phyloP scores from a whole-genome alignment of 2,329 filamentous ascomycete genomes.

The Zelopaecilomyces penicillatus region DNA sequence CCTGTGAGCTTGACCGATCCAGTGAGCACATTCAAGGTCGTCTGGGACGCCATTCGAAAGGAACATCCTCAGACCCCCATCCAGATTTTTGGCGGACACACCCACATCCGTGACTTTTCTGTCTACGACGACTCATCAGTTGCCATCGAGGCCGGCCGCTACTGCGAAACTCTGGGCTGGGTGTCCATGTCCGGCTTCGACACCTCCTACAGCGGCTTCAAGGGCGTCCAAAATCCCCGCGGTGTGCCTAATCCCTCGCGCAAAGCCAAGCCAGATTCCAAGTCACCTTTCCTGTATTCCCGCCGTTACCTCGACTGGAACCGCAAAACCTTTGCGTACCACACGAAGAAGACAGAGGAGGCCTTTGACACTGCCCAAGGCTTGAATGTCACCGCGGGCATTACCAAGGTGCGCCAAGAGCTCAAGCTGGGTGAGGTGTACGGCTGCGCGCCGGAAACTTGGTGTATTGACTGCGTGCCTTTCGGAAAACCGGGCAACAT shows the following conservation, averaged over 20 bases:
- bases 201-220: constrained; percentile 33
- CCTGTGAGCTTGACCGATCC: constrained; percentile 38
- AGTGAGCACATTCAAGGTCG: constrained; percentile 33
- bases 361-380: constrained; percentile 44
- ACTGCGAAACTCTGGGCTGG: constrained; percentile 63
- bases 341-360: constrained; percentile 42
- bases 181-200: constrained; percentile 54
- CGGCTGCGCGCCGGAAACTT: constrained; percentile 53
- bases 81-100: constrained; percentile 58
- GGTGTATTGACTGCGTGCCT: constrained; percentile 48
- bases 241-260: constrained; percentile 31
- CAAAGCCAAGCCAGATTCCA: constrained; percentile 29
- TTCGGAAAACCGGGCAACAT: constrained; percentile 45
- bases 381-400: constrained; percentile 35
- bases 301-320: constrained; percentile 64
- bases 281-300: constrained; percentile 37
- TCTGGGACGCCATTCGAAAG: constrained; percentile 51
- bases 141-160: constrained; percentile 54
- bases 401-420: constrained; percentile 40
- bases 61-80: constrained; percentile 49
- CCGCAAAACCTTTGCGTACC: constrained; percentile 55
- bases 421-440: constrained; percentile 49
- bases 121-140: constrained; percentile 55
- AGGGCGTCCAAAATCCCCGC: constrained; percentile 24
- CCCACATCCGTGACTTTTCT: constrained; percentile 56